These are phyloP conservation scores for Arthrobotrys entomopaga DNA, from an alignment of 2,329 filamentous ascomycete species.

Conservation along the genomic window DNA sequence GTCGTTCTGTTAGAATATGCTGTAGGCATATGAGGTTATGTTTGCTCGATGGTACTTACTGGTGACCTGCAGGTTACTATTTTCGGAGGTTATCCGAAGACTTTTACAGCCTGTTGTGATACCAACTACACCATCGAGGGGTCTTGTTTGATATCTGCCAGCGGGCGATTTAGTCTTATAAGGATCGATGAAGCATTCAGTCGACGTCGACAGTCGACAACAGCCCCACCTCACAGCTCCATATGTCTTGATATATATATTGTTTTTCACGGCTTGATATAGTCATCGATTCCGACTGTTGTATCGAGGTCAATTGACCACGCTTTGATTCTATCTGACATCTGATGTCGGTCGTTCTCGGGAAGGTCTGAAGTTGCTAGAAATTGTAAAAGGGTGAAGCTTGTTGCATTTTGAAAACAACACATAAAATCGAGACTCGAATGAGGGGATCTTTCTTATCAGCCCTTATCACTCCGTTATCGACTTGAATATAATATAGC, in stretches of 20 bases:
- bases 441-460: no score
- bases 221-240: no score
- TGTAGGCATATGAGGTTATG: slow-evolving; percentile 19
- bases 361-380: neutral
- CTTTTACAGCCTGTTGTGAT: slow-evolving; percentile 56
- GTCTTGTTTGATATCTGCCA: slow-evolving; percentile 31
- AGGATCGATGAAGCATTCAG: slow-evolving; percentile 17
- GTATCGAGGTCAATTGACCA: no score
- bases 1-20: slow-evolving; percentile 30
- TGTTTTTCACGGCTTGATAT: neutral
- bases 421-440: slow-evolving; percentile 18
- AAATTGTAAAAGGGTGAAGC: neutral
- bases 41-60: slow-evolving; percentile 13
- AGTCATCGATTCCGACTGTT: no score
- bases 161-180: slow-evolving; percentile 2
- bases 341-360: neutral
- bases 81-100: slow-evolving; percentile 52
- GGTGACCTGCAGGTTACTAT: slow-evolving; percentile 55
- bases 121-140: slow-evolving; percentile 56
- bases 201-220: no score
- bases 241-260: no score
- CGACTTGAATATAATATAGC: no score
- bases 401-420: slow-evolving; percentile 47
- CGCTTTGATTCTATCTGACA: no score
- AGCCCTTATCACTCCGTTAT: no score